These are phyloP conservation scores for Tylopilus sp. DNA, from an alignment of 768 basidiomycete genomes.

Conservation along the genomic window DNA sequence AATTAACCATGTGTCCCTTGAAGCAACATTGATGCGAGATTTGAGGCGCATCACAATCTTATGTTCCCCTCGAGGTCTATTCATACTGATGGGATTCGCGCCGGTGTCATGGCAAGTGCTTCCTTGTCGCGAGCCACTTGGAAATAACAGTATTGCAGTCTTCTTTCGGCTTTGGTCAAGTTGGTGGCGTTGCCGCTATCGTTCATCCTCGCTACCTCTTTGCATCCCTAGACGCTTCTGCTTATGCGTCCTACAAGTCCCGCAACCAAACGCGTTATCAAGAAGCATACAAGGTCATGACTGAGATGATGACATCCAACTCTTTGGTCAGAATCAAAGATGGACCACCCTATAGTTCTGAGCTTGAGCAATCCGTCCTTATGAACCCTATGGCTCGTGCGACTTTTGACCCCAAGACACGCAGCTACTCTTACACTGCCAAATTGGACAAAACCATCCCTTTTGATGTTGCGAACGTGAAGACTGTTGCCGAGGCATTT, in stretches of 20 bases:
- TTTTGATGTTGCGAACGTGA: slow-evolving; percentile 64
- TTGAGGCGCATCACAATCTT: slow-evolving; percentile 84
- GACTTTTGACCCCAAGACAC: slow-evolving; percentile 74
- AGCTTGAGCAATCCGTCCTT: slow-evolving; percentile 82
- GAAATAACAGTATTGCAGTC: slow-evolving; percentile 45
- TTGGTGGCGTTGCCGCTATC: slow-evolving; percentile 87
- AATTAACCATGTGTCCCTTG: neutral
- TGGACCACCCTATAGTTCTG: slow-evolving; percentile 79
- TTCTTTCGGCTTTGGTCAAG: slow-evolving; percentile 98
- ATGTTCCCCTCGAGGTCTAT: slow-evolving; percentile 98
- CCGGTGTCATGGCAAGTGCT: slow-evolving; percentile 73
- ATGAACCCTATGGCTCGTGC: slow-evolving; percentile 93
- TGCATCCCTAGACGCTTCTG: slow-evolving; percentile 73
- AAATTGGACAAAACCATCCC: slow-evolving; percentile 52
- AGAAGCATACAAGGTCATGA: slow-evolving; percentile 86
- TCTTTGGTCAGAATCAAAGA: slow-evolving; percentile 95
- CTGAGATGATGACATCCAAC: slow-evolving; percentile 93
- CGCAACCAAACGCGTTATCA: slow-evolving; percentile 65
- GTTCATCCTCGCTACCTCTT: slow-evolving; percentile 90
- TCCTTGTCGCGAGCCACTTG: neutral
- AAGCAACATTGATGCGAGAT: slow-evolving; percentile 91
- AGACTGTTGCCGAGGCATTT: slow-evolving; percentile 49
- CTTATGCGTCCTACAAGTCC: slow-evolving; percentile 72
- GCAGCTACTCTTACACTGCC: slow-evolving; percentile 77
- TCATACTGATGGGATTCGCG: slow-evolving; percentile 87